Evolutionary conservation across 306 rosid genomes (phyloP).

Genomic region (Rosa multiflora): DNA sequence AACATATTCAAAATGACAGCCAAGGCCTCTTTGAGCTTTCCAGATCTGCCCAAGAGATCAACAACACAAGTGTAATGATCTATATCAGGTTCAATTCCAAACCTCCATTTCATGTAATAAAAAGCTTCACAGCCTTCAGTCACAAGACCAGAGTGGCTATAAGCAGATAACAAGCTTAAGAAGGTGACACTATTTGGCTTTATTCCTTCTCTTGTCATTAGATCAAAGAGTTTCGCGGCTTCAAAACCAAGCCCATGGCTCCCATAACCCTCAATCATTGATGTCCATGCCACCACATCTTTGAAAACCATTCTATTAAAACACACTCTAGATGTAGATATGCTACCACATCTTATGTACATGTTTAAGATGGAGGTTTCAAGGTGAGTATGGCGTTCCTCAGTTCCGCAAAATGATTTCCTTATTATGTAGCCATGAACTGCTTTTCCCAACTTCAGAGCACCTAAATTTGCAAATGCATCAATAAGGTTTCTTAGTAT

Average conservation of each 20-base stretch:
- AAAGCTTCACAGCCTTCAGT: conserved; percentile 50
- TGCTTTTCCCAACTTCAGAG: conserved; percentile 48
- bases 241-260: conserved; percentile 51
- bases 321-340: conserved; percentile 36
- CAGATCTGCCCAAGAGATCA: conserved; percentile 53
- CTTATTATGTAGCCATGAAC: conserved; percentile 45
- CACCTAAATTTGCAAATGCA: conserved; percentile 55
- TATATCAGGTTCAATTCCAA: conserved; percentile 46
- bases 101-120: conserved; percentile 48
- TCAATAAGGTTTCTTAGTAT: conserved; percentile 48
- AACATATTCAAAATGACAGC: conserved; percentile 43
- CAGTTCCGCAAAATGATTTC: conserved; percentile 17
- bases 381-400: conserved; percentile 20
- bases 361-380: conserved; percentile 56
- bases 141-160: conserved; percentile 62
- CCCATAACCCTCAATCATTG: conserved; percentile 61
- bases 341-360: conserved; percentile 53
- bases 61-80: conserved; percentile 63
- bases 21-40: conserved; percentile 53
- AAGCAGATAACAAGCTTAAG: conserved; percentile 57
- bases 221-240: conserved; percentile 31
- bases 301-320: conserved; percentile 36
- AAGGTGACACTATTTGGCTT: conserved; percentile 51
- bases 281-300: conserved; percentile 60
- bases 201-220: conserved; percentile 41